Conservation (phyloP, 23 red algal species). For the Cyanidioschyzon merolae region DNA sequence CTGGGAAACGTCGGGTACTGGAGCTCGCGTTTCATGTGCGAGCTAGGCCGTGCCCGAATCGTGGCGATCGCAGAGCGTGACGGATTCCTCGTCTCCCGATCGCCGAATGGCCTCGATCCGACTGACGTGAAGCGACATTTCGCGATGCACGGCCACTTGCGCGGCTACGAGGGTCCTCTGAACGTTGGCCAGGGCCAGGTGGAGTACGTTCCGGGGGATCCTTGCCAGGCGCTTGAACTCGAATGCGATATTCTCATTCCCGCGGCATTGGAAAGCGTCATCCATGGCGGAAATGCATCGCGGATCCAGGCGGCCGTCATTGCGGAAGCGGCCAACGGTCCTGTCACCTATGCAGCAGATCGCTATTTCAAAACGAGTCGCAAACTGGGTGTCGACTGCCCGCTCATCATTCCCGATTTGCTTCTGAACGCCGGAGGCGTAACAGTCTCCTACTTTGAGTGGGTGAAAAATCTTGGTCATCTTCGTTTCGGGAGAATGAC, state of each 20-base stretch:
- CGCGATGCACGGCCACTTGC: background rate
- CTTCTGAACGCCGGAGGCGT: slow-evolving; percentile 89
- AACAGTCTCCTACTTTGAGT: slow-evolving; percentile 85
- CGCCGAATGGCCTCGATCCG: background rate
- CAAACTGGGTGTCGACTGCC: slow-evolving; percentile 9
- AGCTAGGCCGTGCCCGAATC: slow-evolving; percentile 41
- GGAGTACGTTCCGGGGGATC: slow-evolving; percentile 16
- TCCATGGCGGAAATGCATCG: slow-evolving; percentile 47
- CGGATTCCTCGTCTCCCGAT: slow-evolving; percentile 24
- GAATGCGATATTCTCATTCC: slow-evolving; percentile 83
- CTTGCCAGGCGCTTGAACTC: slow-evolving; percentile 21
- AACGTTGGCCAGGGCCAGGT: background rate
- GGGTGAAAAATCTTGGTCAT: slow-evolving; percentile 82
- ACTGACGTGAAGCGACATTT: slow-evolving; percentile 12
- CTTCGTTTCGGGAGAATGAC: slow-evolving; percentile 86
- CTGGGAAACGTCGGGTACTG: slow-evolving; percentile 97
- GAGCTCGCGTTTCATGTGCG: slow-evolving; percentile 42
- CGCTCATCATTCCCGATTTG: slow-evolving; percentile 61
- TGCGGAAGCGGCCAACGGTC: slow-evolving; percentile 91
- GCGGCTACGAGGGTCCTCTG: background rate
- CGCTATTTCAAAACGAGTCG: slow-evolving; percentile 42
- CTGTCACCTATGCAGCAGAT: slow-evolving; percentile 70
- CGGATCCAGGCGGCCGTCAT: slow-evolving; percentile 65
- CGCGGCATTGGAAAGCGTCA: slow-evolving; percentile 84
- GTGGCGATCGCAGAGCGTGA: slow-evolving; percentile 75